Evolutionary conservation across 345 rosid genomes (phyloP).

Genomic region (Bruguiera parviflora): DNA sequence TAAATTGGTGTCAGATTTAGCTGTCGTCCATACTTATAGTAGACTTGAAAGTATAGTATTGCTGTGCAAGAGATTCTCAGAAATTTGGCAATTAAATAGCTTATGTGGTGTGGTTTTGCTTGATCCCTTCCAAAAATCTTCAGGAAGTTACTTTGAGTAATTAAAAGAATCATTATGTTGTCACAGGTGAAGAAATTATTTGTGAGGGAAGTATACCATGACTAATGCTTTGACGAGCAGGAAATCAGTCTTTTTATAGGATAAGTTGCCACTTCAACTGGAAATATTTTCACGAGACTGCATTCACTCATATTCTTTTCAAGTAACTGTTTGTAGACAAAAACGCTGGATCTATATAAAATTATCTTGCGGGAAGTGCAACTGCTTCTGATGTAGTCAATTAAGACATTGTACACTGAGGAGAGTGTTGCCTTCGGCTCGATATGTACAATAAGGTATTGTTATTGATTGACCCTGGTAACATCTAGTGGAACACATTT

Average conservation of each 20-base stretch:
- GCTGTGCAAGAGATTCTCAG: not conserved
- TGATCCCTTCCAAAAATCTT: not conserved
- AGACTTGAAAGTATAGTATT: not conserved
- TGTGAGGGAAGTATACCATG: slow-evolving; percentile 55
- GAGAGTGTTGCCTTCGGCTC: too few species aligned
- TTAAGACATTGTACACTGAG: too few species aligned
- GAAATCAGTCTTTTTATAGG: not conserved
- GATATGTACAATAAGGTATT: too few species aligned
- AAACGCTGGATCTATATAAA: slow-evolving; percentile 5
- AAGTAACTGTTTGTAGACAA: not conserved
- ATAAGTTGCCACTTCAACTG: not conserved
- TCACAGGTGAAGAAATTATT: slow-evolving; percentile 68
- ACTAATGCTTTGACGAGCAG: slow-evolving; percentile 25
- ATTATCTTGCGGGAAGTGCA: not conserved
- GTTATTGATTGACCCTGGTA: too few species aligned
- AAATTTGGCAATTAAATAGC: too few species aligned
- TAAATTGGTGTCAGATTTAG: not conserved
- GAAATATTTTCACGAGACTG: not conserved
- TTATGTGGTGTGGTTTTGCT: not conserved
- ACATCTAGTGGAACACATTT: too few species aligned
- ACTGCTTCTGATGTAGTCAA: not conserved
- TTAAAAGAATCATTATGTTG: slow-evolving; percentile 10
- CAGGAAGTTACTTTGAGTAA: not conserved
- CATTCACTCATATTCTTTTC: slow-evolving; percentile 9
- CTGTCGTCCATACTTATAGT: not conserved